Conservation (phyloP, 2,329 filamentous ascomycete species). For the Incumbomyces lentus region DNA sequence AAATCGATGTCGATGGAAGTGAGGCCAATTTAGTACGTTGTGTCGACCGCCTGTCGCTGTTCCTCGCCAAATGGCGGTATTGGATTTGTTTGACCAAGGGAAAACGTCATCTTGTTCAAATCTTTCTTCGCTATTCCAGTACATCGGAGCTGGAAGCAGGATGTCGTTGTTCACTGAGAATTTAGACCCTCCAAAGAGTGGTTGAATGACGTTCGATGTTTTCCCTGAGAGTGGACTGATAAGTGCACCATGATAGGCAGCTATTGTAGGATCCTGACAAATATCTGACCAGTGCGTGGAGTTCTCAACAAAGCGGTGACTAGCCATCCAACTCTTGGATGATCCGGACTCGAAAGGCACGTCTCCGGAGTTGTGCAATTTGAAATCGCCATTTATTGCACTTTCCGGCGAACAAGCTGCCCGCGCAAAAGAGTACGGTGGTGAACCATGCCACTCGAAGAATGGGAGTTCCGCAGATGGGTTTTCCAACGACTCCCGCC, state of each 20-base stretch:
- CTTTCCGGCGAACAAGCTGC: conserved; percentile 22
- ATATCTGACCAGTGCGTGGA: conserved; percentile 36
- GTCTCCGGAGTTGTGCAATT: not conserved
- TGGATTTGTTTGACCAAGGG: conserved; percentile 34
- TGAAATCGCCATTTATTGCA: conserved; percentile 23
- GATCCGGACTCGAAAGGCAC: not conserved
- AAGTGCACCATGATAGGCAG: conserved; percentile 38
- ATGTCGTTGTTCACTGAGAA: conserved; percentile 43
- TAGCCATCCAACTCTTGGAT: conserved; percentile 24
- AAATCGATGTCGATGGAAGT: conserved; percentile 67
- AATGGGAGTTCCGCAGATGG: not conserved
- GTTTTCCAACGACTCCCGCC: not conserved
- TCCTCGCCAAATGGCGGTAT: conserved; percentile 38
- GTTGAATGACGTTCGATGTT: conserved; percentile 36
- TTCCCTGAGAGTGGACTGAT: conserved; percentile 38
- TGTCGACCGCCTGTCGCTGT: conserved; percentile 39
- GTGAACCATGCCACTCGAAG: not conserved
- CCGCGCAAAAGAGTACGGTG: conserved; percentile 2
- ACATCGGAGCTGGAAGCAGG: conserved; percentile 40
- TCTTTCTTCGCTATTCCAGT: conserved; percentile 35
- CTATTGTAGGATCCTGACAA: conserved; percentile 36
- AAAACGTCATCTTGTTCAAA: conserved; percentile 31
- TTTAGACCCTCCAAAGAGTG: conserved; percentile 42
- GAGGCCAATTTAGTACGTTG: conserved; percentile 50
- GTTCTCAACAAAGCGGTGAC: conserved; percentile 35